phyloP scores from a whole-genome alignment of 768 basidiomycete genomes.

The Phylloporus sp. region DNA sequence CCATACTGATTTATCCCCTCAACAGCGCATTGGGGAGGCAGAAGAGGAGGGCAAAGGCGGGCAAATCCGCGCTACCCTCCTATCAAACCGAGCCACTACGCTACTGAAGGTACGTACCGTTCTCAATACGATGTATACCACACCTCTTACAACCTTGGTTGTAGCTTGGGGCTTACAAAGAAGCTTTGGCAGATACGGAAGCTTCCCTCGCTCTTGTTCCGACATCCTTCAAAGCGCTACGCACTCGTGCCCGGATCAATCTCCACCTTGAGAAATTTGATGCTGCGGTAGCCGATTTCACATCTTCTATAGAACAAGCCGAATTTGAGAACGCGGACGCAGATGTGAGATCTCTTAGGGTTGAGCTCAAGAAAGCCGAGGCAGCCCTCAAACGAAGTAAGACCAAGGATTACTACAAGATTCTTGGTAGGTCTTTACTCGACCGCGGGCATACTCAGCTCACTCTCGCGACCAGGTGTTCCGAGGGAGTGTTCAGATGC shows the following conservation, averaged over 20 bases:
- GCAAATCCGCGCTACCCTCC: conserved; percentile 71
- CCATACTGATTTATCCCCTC: background rate
- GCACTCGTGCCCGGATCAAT: conserved; percentile 79
- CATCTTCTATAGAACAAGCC: conserved; percentile 72
- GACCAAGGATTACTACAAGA: conserved; percentile 88
- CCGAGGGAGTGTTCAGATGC: conserved; percentile 55
- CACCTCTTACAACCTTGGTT: conserved; percentile 6
- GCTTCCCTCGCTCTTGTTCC: conserved; percentile 60
- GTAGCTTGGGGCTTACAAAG: conserved; percentile 61
- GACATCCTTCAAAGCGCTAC: conserved; percentile 77
- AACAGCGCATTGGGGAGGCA: conserved; percentile 60
- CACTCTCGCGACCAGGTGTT: conserved; percentile 25
- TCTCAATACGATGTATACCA: background rate
- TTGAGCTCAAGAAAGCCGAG: conserved; percentile 79
- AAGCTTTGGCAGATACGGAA: conserved; percentile 70
- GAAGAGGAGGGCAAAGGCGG: conserved; percentile 78
- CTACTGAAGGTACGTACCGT: conserved; percentile 56
- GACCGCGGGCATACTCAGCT: background rate
- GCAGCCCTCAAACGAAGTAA: conserved; percentile 81
- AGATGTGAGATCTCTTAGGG: conserved; percentile 58
- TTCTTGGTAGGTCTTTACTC: conserved; percentile 42
- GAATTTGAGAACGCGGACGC: conserved; percentile 57
- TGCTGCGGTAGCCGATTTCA: conserved; percentile 69
- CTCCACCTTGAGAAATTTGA: conserved; percentile 75
- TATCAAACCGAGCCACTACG: conserved; percentile 83